Base-by-base conservation (phyloP, 805 yeast species). In the Soucietia sequanensis region DNA sequence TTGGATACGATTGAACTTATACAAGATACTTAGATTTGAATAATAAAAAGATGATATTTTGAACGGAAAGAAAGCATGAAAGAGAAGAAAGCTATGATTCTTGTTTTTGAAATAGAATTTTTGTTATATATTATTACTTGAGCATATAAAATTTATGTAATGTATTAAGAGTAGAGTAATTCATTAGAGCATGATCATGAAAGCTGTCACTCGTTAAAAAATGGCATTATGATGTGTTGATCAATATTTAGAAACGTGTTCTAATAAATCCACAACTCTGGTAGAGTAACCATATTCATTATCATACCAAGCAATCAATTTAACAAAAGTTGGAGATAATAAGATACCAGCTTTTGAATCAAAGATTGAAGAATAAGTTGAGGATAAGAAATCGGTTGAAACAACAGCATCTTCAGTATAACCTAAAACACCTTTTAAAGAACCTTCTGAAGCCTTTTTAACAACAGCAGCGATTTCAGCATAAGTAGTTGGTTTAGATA, bases 231-330 rank as follows among this genome's bases (percentile, higher is more conserved):
- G n/a, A n/a, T n/a, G n/a, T n/a, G n/a, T n/a, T n/a, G n/a, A n/a
- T n/a, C n/a, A 22, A 23, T 23, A n/a, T 44, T 47, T 54, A 40
- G 60, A 53, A 34, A 56, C 54, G 48, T 49, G 51, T 47, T 58
- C 58, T 46, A 58, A 54, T 48, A 58, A 57, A 50, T 58, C 64
- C 36, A 57, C 60, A 31, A 57, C 62, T 54, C 64, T 57, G 52
- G 59, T 55, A 39, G 64, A 58, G 55, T 58, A 58, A 39, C 64
- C 64, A 51, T 46, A 58, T 41, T 58, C 64, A 50, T 58, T 58
- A 44, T 58, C 64, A 55, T 58, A 58, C 64, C 64, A 58, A 33
- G 64, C 47, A 44, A 58, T 51, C 56, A 58, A 58, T 50, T 58
- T 58, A 41, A 57, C 64, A 39, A 58, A 58, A 30, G 55, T 56